Conservation (phyloP, 2,329 filamentous ascomycete species). For the Juglanconis oblonga region DNA sequence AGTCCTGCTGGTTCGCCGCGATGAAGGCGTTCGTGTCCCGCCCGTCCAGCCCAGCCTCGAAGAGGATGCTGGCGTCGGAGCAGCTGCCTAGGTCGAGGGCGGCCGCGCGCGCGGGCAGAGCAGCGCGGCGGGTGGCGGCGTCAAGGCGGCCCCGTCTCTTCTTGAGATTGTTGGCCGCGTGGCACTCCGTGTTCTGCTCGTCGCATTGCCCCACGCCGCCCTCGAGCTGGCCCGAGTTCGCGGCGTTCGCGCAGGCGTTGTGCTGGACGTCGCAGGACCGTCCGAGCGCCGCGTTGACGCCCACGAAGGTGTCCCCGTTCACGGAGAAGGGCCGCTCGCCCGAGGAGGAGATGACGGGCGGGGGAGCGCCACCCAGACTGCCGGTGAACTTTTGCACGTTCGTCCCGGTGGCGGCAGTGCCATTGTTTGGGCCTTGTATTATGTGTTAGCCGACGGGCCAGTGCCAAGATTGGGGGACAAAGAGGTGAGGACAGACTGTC, state of each 20-base stretch:
- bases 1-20: constrained; percentile 37
- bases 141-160: background rate
- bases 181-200: constrained; percentile 32
- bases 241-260: constrained; percentile 41
- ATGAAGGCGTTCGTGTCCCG: constrained; percentile 40
- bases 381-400: constrained; percentile 41
- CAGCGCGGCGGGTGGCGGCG: background rate
- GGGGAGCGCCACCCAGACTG: constrained; percentile 37
- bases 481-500: background rate
- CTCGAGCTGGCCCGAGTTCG: constrained; percentile 31
- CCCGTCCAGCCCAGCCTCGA: constrained; percentile 41
- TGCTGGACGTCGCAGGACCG: constrained; percentile 44
- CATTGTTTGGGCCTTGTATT: constrained; percentile 14
- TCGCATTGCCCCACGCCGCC: constrained; percentile 35
- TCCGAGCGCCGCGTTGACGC: constrained; percentile 36
- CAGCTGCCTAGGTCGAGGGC: constrained; percentile 38
- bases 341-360: constrained; percentile 33
- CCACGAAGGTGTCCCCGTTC: constrained; percentile 38
- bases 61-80: constrained; percentile 38
- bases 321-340: constrained; percentile 32
- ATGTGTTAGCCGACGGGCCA: constrained; percentile 17
- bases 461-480: background rate
- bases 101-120: constrained; percentile 7
- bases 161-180: constrained; percentile 17
- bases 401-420: constrained; percentile 10